Evolutionary conservation across 805 yeast genomes (phyloP).

Genomic region (Sugiyamaella marilandica): DNA sequence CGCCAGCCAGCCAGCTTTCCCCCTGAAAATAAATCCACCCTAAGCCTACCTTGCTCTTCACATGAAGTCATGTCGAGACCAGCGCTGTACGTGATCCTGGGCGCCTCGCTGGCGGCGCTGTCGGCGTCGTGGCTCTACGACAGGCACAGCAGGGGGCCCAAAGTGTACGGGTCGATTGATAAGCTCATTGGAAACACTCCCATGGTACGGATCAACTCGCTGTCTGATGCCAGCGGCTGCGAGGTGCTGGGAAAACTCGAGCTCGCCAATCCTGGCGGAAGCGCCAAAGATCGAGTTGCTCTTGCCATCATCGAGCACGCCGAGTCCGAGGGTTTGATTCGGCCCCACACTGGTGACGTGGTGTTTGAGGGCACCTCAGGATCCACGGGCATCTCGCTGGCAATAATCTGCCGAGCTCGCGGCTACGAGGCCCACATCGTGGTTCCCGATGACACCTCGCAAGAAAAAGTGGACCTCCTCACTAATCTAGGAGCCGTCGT

Average conservation of each 20-base stretch:
- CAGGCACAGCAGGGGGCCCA: neutral
- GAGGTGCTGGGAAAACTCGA: conserved; percentile 85
- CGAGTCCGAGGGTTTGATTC: conserved; percentile 53
- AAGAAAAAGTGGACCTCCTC: conserved; percentile 71
- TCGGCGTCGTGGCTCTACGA: conserved; percentile 1
- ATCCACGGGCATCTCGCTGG: conserved; percentile 92
- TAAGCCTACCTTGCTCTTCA: too few species aligned
- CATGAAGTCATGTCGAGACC: too few species aligned
- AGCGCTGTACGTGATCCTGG: neutral
- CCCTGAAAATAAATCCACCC: too few species aligned
- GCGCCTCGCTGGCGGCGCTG: neutral
- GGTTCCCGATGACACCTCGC: conserved; percentile 87
- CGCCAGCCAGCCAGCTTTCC: too few species aligned
- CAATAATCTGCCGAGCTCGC: conserved; percentile 79
- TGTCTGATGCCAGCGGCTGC: conserved; percentile 70
- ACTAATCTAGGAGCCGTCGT: conserved; percentile 74
- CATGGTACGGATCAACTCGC: conserved; percentile 63
- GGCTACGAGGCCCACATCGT: conserved; percentile 94
- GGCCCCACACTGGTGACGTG: conserved; percentile 60
- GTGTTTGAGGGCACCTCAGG: conserved; percentile 96
- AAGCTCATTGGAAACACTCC: conserved; percentile 88
- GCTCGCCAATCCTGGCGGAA: conserved; percentile 85
- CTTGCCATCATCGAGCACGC: conserved; percentile 70
- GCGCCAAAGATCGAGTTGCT: conserved; percentile 94
- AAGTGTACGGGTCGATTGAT: neutral